Conservation (phyloP, 176 grass and related monocot species). For the Coix lacrymajobi region DNA sequence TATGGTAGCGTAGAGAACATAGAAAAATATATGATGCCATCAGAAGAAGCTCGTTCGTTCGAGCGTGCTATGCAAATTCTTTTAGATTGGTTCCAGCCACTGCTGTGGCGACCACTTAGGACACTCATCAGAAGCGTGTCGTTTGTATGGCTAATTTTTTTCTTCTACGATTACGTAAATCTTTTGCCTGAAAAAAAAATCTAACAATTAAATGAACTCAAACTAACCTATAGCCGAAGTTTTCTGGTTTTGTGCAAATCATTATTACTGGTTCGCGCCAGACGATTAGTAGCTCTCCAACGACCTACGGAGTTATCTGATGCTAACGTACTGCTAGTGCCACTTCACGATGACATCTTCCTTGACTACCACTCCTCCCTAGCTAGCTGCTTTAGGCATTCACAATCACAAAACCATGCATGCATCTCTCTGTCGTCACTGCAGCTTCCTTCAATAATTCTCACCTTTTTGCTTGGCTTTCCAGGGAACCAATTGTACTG, state of each 20-base stretch:
- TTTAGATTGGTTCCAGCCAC: too few species aligned
- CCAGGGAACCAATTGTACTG: constrained; percentile 14
- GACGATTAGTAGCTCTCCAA: neutral
- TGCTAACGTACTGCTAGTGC: neutral
- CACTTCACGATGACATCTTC: neutral
- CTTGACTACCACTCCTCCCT: neutral
- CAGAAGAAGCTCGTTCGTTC: too few species aligned
- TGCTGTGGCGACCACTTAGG: too few species aligned
- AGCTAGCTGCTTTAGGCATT: neutral
- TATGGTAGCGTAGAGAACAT: too few species aligned
- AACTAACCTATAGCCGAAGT: neutral
- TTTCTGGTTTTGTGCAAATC: neutral
- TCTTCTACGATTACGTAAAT: too few species aligned
- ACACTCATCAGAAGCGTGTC: too few species aligned
- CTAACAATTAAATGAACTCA: neutral
- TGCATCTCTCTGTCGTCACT: neutral
- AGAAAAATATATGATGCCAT: too few species aligned
- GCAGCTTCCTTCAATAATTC: neutral
- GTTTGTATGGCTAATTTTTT: too few species aligned
- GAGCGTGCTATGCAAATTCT: too few species aligned
- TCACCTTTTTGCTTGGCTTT: constrained; percentile 17
- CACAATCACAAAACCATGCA: neutral
- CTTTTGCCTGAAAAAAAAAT: too few species aligned
- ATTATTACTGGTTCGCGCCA: too few species aligned
- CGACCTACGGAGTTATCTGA: too few species aligned